Percentiles rank a stretch among this genome's conserved stretches.
Conservation (phyloP, 2,329 filamentous ascomycete genomes). For the Microthyrium microscopicum region DNA sequence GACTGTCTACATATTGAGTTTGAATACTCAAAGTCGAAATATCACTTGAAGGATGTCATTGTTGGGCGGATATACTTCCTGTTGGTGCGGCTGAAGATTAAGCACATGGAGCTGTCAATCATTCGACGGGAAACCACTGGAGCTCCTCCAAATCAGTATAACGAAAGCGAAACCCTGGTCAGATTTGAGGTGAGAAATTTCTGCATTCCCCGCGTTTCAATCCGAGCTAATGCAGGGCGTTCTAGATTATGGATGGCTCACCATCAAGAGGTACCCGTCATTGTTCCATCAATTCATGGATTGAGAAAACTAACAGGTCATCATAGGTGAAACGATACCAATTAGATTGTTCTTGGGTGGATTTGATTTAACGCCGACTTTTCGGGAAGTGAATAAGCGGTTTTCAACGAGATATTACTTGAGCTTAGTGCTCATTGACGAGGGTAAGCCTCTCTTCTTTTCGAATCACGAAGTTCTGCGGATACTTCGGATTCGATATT, state of each 20-base stretch:
- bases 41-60: constrained; percentile 97
- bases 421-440: constrained; percentile 86
- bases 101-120: constrained; percentile 98
- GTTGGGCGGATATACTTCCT: constrained; percentile 98
- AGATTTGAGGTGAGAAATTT: constrained; percentile 68
- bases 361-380: constrained; percentile 93
- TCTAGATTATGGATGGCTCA: constrained; percentile 95
- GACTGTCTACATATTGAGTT: constrained; percentile 99
- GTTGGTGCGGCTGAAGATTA: constrained; percentile 93
- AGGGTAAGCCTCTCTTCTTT: constrained; percentile 41
- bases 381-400: constrained; percentile 99
- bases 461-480: background rate
- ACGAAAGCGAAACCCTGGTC: constrained; percentile 95
- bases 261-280: constrained; percentile 63
- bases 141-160: constrained; percentile 94
- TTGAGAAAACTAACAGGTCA: background rate
- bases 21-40: constrained; percentile 98
- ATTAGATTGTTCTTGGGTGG: constrained; percentile 94
- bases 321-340: constrained; percentile 67
- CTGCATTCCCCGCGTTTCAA: background rate
- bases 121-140: constrained; percentile 94
- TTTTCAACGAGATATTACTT: constrained; percentile 97
- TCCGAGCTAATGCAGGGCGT: background rate
- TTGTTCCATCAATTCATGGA: background rate
- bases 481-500: background rate